Conservation (phyloP, 2,329 filamentous ascomycete genomes). For the Diplodia intermedia region DNA sequence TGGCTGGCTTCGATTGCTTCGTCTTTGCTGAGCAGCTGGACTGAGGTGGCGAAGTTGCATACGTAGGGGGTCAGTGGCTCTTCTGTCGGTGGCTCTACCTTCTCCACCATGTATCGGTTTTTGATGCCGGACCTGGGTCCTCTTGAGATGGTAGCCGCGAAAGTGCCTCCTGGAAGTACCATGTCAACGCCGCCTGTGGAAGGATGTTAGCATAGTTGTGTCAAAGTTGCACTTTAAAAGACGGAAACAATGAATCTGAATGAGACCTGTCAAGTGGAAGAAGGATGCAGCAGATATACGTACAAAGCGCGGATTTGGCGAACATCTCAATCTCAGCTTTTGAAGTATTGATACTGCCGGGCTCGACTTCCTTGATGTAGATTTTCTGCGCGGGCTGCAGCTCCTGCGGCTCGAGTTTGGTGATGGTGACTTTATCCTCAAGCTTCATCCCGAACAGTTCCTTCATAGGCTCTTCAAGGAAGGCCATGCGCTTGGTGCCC, state of each 20-base stretch:
- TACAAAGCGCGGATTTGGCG: constrained; percentile 45
- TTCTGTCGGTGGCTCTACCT: constrained; percentile 56
- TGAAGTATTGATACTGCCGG: constrained; percentile 36
- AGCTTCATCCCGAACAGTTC: constrained; percentile 75
- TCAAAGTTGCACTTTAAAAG: not conserved
- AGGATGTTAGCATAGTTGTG: constrained; percentile 1
- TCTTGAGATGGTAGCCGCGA: constrained; percentile 57
- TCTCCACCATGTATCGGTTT: constrained; percentile 66
- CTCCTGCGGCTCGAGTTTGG: constrained; percentile 53
- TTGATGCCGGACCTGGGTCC: constrained; percentile 61
- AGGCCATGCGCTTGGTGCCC: constrained; percentile 53
- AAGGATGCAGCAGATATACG: constrained; percentile 16
- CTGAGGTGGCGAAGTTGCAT: constrained; percentile 41
- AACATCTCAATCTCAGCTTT: constrained; percentile 41
- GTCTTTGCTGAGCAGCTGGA: constrained; percentile 36
- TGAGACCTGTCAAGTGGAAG: not conserved
- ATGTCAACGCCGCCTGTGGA: constrained; percentile 67
- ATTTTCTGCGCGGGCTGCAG: constrained; percentile 44
- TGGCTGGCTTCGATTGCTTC: constrained; percentile 29
- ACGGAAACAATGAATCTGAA: not conserved
- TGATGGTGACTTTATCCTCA: constrained; percentile 71
- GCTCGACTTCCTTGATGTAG: constrained; percentile 38
- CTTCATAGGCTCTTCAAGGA: constrained; percentile 74
- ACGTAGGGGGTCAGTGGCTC: constrained; percentile 40
- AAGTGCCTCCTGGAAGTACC: constrained; percentile 71